A percentile compares a stretch with the other conserved stretches of the same genome.
Evolutionary conservation across 768 basidiomycete species (phyloP).

Genomic region (Polyporus arcularius): DNA sequence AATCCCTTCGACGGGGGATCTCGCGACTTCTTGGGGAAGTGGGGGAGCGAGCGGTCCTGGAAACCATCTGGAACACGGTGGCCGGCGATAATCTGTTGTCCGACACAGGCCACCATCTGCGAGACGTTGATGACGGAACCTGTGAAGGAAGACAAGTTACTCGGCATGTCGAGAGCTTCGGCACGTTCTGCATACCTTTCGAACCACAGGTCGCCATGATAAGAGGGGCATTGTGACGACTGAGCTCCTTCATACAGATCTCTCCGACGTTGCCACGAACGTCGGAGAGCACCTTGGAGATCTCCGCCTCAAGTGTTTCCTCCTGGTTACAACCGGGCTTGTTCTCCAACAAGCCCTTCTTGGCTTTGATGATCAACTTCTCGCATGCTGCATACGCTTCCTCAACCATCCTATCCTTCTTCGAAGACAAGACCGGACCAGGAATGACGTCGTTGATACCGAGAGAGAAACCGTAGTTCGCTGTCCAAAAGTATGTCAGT

Average conservation of each 20-base stretch:
- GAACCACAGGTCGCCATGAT: conserved; percentile 99
- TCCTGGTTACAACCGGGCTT: conserved; percentile 98
- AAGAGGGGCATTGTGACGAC: conserved; percentile 92
- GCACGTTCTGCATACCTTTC: conserved; percentile 62
- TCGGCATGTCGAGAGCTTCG: not conserved
- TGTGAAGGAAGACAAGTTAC: conserved; percentile 30
- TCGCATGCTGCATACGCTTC: conserved; percentile 87
- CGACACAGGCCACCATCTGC: conserved; percentile 99
- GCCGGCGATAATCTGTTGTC: conserved; percentile 97
- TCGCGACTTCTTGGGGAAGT: conserved; percentile 96
- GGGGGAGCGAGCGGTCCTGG: conserved; percentile 98
- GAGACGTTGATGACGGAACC: conserved; percentile 99
- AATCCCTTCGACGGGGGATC: conserved; percentile 98
- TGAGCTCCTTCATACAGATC: conserved; percentile 98
- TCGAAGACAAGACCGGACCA: conserved; percentile 73
- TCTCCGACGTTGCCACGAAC: conserved; percentile 96
- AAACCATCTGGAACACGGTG: conserved; percentile 99
- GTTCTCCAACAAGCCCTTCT: conserved; percentile 90
- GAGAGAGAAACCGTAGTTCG: conserved; percentile 95
- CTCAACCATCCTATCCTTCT: conserved; percentile 86
- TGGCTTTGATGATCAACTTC: conserved; percentile 85
- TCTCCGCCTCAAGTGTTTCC: conserved; percentile 94
- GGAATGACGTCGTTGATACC: conserved; percentile 99
- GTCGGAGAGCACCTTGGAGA: conserved; percentile 89
- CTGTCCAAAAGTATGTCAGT: conserved; percentile 43